These are phyloP conservation scores for Candida schatavii DNA, from an alignment of 805 yeast genomes.

Conservation along the genomic window DNA sequence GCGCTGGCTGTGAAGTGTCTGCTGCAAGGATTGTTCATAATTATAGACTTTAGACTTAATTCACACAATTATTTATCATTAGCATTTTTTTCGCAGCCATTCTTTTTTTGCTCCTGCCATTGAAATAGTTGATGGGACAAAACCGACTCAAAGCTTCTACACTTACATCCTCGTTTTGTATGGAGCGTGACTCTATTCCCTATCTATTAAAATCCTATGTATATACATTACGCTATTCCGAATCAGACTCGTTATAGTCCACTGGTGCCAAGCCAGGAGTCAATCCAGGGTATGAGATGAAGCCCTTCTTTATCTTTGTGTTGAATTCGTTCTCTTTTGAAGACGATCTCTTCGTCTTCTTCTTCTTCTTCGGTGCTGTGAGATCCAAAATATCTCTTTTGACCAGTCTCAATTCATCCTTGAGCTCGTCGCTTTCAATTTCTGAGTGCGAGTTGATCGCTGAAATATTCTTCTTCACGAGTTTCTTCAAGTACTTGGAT, in stretches of 20 bases:
- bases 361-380: slow-evolving; percentile 18
- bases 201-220: too few species aligned
- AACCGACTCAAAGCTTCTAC: too few species aligned
- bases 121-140: too few species aligned
- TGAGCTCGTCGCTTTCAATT: slow-evolving; percentile 29
- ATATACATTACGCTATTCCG: too few species aligned
- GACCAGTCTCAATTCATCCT: slow-evolving; percentile 28
- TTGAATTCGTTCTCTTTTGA: slow-evolving; percentile 27
- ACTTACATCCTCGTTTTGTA: too few species aligned
- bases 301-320: slow-evolving; percentile 42
- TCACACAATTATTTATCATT: too few species aligned
- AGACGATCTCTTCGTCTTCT: slow-evolving; percentile 30
- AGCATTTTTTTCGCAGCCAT: too few species aligned
- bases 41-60: too few species aligned
- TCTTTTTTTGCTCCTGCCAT: too few species aligned
- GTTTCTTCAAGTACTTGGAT: slow-evolving; percentile 35
- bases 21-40: too few species aligned
- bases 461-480: slow-evolving; percentile 35
- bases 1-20: background rate
- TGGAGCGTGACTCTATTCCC: too few species aligned
- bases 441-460: slow-evolving; percentile 25
- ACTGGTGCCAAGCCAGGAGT: slow-evolving; percentile 89
- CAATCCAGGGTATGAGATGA: slow-evolving; percentile 55
- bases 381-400: slow-evolving; percentile 24
- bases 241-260: slow-evolving; percentile 51